Evolutionary conservation across 352 stramenopile genomes (phyloP), one percentile per base, ranked within the genome.

Genomic region (Pelagophyceae sp.): DNA sequence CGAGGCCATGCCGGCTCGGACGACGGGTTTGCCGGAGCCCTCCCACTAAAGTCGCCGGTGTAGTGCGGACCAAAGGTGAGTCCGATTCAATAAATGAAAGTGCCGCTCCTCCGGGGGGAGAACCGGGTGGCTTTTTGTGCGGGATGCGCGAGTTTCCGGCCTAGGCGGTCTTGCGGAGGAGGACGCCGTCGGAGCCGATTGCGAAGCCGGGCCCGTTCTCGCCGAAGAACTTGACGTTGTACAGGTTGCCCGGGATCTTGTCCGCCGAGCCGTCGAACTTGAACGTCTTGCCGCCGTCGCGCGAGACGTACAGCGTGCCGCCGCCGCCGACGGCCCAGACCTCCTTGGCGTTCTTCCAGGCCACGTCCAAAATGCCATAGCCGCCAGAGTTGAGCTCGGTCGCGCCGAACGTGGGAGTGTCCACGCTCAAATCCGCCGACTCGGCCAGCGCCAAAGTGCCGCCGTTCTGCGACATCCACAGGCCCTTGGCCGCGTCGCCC

Each of bases 401-500:
- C 78, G 90, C 83, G 0, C 78, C 60, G 75, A 94, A 94, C 31
- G 85, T 83, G 69, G 88, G 87, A 25, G 86, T 82, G 71, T 90
- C 83, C 31, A 72, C 76, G 37, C 78, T 83, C 38, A 90, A 72
- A 76, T 89, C 84, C 0, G 80, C 75, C 51, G 72, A 75, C 5
- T 76, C 32, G 38, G 79, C 84, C 31, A 91, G 82, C 19, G 92
- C 81, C 33, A 94, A 78, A 76, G 90, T 88, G 61, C 89, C 89
- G 54, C 89, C 89, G 79, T 94, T 94, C 63, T 93, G 81, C 23
- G 88, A 92, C 88, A 93, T 93, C 89, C 89, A 94, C 33, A 93
- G 72, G 38, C 89, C 89, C 83, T 92, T 90, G 37, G 89, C 84
- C 70, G 89, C 89, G 79, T 93, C 86, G 54, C 83, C 86, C 69